Conservation (phyloP, 331 rosid species). For the Rosa hybrid region DNA sequence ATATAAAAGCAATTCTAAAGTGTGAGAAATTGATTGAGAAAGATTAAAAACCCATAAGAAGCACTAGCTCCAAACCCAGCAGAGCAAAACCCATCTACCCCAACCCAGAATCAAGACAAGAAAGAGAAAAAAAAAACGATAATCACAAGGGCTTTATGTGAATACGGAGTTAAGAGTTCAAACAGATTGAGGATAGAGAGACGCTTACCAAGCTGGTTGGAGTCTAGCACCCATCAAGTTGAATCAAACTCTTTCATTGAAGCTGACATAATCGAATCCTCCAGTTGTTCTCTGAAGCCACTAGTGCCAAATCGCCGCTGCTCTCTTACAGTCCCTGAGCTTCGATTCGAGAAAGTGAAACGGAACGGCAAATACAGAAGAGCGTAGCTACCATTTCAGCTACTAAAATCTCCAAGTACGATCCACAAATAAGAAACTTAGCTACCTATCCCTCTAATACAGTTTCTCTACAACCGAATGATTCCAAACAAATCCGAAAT, state of each 20-base stretch:
- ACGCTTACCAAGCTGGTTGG: neutral
- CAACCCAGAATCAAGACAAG: neutral
- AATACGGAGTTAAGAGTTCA: neutral
- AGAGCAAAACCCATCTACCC: too few species aligned
- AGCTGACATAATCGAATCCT: too few species aligned
- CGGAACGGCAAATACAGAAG: too few species aligned
- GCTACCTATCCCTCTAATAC: too few species aligned
- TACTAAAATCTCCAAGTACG: too few species aligned
- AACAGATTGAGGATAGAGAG: neutral
- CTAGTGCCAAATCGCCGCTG: slow-evolving; percentile 47
- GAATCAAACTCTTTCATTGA: neutral
- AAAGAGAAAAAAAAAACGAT: neutral
- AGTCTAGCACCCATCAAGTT: neutral
- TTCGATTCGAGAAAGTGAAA: slow-evolving; percentile 20
- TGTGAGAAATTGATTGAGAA: neutral
- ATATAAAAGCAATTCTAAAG: too few species aligned
- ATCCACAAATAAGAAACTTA: too few species aligned
- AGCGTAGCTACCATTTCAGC: too few species aligned
- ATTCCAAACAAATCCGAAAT: too few species aligned
- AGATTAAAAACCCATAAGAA: neutral
- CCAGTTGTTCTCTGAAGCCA: slow-evolving; percentile 33
- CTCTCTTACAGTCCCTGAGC: slow-evolving; percentile 49
- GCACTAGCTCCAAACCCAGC: too few species aligned
- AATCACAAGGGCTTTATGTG: neutral
- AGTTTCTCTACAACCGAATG: too few species aligned